Percentiles rank a stretch among this genome's conserved stretches.
phyloP scores from a whole-genome alignment of 805 yeast species.

The Candida glaebosa region DNA sequence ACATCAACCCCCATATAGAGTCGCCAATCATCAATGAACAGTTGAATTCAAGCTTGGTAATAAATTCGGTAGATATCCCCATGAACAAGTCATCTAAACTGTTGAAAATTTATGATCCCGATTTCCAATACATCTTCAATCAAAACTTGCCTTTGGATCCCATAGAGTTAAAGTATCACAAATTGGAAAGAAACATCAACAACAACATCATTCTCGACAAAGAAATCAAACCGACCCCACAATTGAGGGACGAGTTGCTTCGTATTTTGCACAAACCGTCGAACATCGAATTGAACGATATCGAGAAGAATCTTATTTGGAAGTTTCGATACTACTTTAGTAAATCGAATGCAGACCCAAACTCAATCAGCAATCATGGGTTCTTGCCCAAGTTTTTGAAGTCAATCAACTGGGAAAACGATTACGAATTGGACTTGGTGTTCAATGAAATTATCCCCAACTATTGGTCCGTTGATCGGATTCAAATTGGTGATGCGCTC shows the following conservation, averaged over 20 bases:
- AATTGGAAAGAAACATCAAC: conserved; percentile 73
- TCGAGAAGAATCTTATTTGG: conserved; percentile 73
- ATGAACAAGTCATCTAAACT: conserved; percentile 7
- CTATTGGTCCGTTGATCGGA: conserved; percentile 61
- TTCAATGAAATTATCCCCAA: conserved; percentile 60
- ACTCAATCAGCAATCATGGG: conserved; percentile 19
- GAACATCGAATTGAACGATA: conserved; percentile 72
- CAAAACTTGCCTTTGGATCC: conserved; percentile 50
- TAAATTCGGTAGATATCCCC: conserved; percentile 33
- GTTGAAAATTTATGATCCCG: conserved; percentile 45
- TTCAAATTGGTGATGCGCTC: conserved; percentile 79
- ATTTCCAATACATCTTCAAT: conserved; percentile 19
- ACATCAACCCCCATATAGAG: neutral
- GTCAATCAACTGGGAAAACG: conserved; percentile 85
- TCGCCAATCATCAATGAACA: conserved; percentile 6
- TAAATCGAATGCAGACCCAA: conserved; percentile 35
- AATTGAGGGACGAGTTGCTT: conserved; percentile 68
- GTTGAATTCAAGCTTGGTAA: conserved; percentile 31
- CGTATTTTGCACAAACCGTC: conserved; percentile 75
- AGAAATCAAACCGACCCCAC: conserved; percentile 86
- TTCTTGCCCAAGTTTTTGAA: conserved; percentile 76
- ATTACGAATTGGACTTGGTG: conserved; percentile 74
- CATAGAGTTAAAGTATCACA: conserved; percentile 81
- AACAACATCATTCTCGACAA: conserved; percentile 73
- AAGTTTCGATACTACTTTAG: conserved; percentile 74